Base-by-base conservation (phyloP, 2,329 filamentous ascomycete genomes). In the Dothistroma pini region DNA sequence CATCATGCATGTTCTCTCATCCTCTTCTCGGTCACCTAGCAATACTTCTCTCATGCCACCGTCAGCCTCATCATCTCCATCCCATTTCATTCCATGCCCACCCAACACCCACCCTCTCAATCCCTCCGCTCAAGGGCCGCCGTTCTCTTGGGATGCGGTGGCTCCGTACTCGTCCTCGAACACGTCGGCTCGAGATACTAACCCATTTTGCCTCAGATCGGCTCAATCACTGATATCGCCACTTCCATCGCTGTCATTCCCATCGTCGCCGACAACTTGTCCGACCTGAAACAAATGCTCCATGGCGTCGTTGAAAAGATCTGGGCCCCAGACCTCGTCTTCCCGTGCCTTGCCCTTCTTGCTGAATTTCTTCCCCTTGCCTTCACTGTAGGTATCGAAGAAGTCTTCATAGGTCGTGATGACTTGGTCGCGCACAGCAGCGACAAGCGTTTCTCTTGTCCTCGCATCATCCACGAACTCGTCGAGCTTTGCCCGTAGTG, bases 401-500 rank as follows among this genome's bases (percentile, higher is more conserved):
- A 87, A 89, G 6, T 83, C 81, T 70, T 89, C 86, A 67, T 89
- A 89, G 10, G 79, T 79, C 70, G 84, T 80, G 16, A 86, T 79
- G 14, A 87, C 83, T 63, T 82, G 82, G 69, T 88, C 86, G 72
- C 87, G 81, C 25, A 89, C 85, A 1, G 86, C 86, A 14, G 82
- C 84, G 4, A 88, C 84, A 9, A 89, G 78, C 32, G 86, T 89
- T 71, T 89, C 86, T 59, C 83, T 80, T 60, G 86, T 88, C 29
- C 86, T 78, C n/a, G 76, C 74, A 69, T 89, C 86, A 22, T 85
- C 82, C n/a, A 89, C 78, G 69, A 87, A 89, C 61, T 84, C 84
- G 57, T 83, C 81, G 22, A 89, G 70, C 60, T 86, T 83, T 19
- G 75, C 74, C 1, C 86, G 77, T 10, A 89, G 72, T 31, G 79